phyloP scores from a whole-genome alignment of 116 monocot genomes.

The Posidonia oceanica region DNA sequence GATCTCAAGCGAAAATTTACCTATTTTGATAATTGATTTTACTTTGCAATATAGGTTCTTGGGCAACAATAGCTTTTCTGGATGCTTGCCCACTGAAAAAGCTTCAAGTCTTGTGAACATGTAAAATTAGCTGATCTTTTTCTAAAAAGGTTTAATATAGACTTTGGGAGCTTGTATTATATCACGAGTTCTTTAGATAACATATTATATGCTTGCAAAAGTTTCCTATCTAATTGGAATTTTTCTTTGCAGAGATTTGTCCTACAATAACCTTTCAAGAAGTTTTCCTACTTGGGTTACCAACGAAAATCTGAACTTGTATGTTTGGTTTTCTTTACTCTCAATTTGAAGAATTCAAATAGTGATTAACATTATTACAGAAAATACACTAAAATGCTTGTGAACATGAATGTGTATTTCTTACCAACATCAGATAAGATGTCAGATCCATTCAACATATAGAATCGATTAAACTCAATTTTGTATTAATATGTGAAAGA shows the following conservation, averaged over 20 bases:
- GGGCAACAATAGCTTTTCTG: slow-evolving; percentile 66
- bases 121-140: slow-evolving; percentile 17
- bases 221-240: not conserved
- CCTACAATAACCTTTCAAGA: slow-evolving; percentile 15
- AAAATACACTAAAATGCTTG: too few species aligned
- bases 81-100: slow-evolving; percentile 42
- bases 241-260: slow-evolving; percentile 13
- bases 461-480: too few species aligned
- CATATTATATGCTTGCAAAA: not conserved
- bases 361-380: too few species aligned
- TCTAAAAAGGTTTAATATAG: not conserved
- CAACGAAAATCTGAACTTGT: slow-evolving; percentile 4
- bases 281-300: slow-evolving; percentile 9
- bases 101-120: slow-evolving; percentile 31
- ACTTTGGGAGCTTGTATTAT: not conserved
- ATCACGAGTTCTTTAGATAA: not conserved
- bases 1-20: not conserved
- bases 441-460: too few species aligned
- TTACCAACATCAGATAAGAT: too few species aligned
- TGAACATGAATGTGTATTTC: too few species aligned
- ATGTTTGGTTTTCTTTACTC: not conserved
- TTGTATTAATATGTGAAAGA: too few species aligned
- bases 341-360: too few species aligned
- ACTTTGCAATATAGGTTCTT: slow-evolving; percentile 36
- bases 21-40: not conserved